Evolutionary conservation across 805 yeast genomes (phyloP), one percentile per base, ranked within the genome.

Genomic region (Candida peoriensis): DNA sequence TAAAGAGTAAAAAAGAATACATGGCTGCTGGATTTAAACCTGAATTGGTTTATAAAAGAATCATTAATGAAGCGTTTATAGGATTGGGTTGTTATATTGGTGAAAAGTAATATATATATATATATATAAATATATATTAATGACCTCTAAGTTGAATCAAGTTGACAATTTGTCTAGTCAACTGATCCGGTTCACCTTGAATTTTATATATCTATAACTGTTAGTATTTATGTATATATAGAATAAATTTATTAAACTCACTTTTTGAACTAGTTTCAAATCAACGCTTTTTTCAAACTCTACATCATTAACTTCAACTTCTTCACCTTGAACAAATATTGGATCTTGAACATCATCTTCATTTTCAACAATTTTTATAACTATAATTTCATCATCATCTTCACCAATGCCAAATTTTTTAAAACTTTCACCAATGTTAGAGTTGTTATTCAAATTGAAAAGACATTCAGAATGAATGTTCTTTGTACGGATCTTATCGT

Each of bases 21-120:
- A 68, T 72, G 46, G 97, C 96, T 4, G 80, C 93, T 11, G 98
- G 98, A 2, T 88, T 88, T 71, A 72, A 78, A 40, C 66, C 84
- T 20, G 74, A 76, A 32, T 65, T 62, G 21, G 88, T 83, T 14
- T 85, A 81, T 52, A 76, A 78, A 45, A 74, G 90, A 45, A 79
- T 90, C 5, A 63, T 93, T 34, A 82, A 83, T 38, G 93, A 84
- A 46, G 97, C 97, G 6, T 90, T 89, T 48, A 75, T 79, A 63
- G 97, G 97, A 0, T 64, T 93, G 40, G 89, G 86, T 12, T 88
- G 96, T 56, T 71, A 81, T 38, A 72, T 93, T 19, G 81, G 76
- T 25, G 68, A 63, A 27, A 89, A 82, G 44, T 68, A 72, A 47
- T 21, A 18, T 27, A 20, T 13, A 18, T 13, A 24, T 14, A 18